Evolutionary conservation across 2,329 filamentous ascomycete species (phyloP), one percentile per base, ranked within the genome.

Genomic region (Tolypocladium pustulatum): DNA sequence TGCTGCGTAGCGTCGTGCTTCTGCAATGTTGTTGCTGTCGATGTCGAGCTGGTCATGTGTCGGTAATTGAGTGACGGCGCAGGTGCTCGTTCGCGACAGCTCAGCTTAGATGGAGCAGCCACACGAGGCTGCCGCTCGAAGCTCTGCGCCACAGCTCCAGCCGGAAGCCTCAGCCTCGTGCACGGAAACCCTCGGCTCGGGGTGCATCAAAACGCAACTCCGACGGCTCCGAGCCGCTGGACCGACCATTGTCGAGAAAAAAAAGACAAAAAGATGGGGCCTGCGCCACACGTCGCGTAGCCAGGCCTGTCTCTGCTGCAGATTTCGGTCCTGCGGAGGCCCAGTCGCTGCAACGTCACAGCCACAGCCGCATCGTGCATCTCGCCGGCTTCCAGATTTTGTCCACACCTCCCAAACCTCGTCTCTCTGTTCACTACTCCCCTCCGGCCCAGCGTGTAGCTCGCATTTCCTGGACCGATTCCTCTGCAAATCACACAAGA

Each of bases 401-500:
- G 59, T 61, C 60, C 61, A 60, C 61, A 59, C 57, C 62, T 61
- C 57, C 55, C 61, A 58, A 61, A 61, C 60, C 49, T 40, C 25
- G 27, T 15, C 41, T 52, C 41, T 55, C 57, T 60, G 32, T 59
- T 65, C 58, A 34, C n/a, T n/a, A n/a, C n/a, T 34, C 56, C 25
- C 56, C 57, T 60, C 59, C 17, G 59, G 52, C 57, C 55, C 59
- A 60, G 61, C 59, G 57, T 62, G 36, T 55, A 40, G 22, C 34
- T 9, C 53, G 46, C 46, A 15, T 32, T 52, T 34, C 20, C 30
- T 36, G 30, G 20, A 34, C 49, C 49, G 20, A 34, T 13, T 6
- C 38, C 62, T 34, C 58, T 60, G 61, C 65, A 59, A 62, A 63
- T 59, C 65, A 67, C 66, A 76, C 81, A 88, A 73, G 71, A 96